Evolutionary conservation across 176 grass and related monocot species (phyloP).

Genomic region (Carex parvula): DNA sequence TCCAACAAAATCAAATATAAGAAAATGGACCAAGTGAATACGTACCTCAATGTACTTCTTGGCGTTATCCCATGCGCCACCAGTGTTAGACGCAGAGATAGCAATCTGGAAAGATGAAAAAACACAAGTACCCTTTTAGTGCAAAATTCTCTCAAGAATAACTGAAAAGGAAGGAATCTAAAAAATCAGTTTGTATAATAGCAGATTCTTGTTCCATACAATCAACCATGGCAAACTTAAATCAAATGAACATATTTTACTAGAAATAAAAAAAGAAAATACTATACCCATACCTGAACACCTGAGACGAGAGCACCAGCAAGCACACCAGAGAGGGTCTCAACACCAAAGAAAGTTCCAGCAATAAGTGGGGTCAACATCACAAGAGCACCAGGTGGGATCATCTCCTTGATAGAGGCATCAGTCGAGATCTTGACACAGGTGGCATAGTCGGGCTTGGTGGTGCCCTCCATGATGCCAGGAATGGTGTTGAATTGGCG

Average conservation of each 20-base stretch:
- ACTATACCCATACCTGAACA: conserved; percentile 46
- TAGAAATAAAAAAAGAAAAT: neutral
- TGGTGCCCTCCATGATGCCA: conserved; percentile 72
- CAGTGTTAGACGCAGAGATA: conserved; percentile 86
- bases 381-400: conserved; percentile 76
- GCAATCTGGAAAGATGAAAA: conserved; percentile 44
- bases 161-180: neutral
- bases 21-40: conserved; percentile 22
- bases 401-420: conserved; percentile 96
- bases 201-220: neutral
- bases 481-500: conserved; percentile 85
- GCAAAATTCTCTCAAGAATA: neutral
- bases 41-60: conserved; percentile 99
- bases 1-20: neutral
- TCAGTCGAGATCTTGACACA: conserved; percentile 95
- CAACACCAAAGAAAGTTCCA: conserved; percentile 75
- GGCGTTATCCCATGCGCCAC: conserved; percentile 88
- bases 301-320: conserved; percentile 90
- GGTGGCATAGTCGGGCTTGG: conserved; percentile 78
- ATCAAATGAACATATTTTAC: neutral
- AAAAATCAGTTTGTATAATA: neutral
- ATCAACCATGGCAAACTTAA: neutral
- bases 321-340: conserved; percentile 80
- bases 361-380: conserved; percentile 86
- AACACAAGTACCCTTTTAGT: conserved; percentile 15